phyloP scores from a whole-genome alignment of 805 yeast genomes.

The Candida multigemmis region DNA sequence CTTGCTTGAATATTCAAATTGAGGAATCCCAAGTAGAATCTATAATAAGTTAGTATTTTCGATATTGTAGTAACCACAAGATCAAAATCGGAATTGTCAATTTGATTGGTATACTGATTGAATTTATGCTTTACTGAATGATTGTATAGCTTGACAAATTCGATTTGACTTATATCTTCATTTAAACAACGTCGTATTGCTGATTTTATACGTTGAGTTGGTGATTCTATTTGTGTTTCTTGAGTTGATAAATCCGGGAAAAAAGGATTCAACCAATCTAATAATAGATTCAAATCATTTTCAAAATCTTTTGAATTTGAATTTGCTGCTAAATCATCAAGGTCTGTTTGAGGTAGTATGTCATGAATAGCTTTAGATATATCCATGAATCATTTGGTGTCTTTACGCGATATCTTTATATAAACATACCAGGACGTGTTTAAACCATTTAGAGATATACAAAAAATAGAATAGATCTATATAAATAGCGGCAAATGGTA shows the following conservation, averaged over 20 bases:
- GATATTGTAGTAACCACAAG: too few relatives aligned
- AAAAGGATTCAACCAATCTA: slow-evolving; percentile 24
- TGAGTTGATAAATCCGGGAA: slow-evolving; percentile 8
- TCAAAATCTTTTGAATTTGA: slow-evolving; percentile 18
- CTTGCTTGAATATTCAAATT: too few relatives aligned
- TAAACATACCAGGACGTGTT: too few relatives aligned
- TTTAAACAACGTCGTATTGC: slow-evolving; percentile 29
- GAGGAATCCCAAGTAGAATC: too few relatives aligned
- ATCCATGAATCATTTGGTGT: too few relatives aligned
- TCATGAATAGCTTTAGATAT: too few relatives aligned
- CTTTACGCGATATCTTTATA: too few relatives aligned
- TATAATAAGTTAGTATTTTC: too few relatives aligned
- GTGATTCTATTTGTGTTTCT: slow-evolving; percentile 7
- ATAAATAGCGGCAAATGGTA: slow-evolving; percentile 2
- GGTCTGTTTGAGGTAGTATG: slow-evolving; percentile 7
- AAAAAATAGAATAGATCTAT: slow-evolving; percentile 1
- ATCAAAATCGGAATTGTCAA: too few relatives aligned
- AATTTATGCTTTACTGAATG: slow-evolving; percentile 20
- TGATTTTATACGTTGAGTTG: slow-evolving; percentile 23
- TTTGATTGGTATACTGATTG: too few relatives aligned
- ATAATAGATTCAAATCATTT: slow-evolving; percentile 23
- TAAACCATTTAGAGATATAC: too few relatives aligned
- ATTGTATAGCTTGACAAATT: slow-evolving; percentile 21
- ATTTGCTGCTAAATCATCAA: too few relatives aligned
- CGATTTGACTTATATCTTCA: slow-evolving; percentile 20